A percentile compares a stretch with the other conserved stretches of the same genome.
phyloP scores from a whole-genome alignment of 495 filamentous ascomycete species.

The Penicillium desertorum region DNA sequence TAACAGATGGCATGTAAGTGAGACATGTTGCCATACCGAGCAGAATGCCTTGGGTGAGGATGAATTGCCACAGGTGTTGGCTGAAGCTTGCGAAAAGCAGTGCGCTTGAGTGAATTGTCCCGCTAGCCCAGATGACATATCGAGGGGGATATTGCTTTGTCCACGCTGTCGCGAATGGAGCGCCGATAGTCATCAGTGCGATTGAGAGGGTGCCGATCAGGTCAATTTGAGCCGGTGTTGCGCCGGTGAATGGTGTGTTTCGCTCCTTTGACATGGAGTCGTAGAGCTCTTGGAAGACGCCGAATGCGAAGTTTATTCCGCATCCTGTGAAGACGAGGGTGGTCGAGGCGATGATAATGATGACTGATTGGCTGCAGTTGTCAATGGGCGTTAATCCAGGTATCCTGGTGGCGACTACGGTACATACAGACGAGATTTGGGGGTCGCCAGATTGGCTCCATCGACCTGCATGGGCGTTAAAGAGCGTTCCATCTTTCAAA shows the following conservation, averaged over 20 bases:
- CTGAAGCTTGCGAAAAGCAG: conserved; percentile 39
- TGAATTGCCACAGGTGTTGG: conserved; percentile 41
- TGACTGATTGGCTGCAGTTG: conserved; percentile 17
- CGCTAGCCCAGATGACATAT: conserved; percentile 31
- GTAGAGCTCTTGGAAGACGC: conserved; percentile 49
- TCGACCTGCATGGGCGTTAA: conserved; percentile 17
- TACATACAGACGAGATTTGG: conserved; percentile 16
- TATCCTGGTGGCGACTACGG: not conserved
- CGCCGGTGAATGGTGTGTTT: conserved; percentile 37
- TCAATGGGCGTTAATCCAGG: not conserved
- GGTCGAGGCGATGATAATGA: conserved; percentile 34
- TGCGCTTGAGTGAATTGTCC: conserved; percentile 29
- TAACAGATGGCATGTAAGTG: conserved; percentile 40
- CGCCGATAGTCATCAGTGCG: conserved; percentile 46
- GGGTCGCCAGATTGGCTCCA: not conserved
- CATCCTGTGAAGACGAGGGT: conserved; percentile 41
- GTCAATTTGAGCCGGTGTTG: conserved; percentile 41
- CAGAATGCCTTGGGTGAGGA: conserved; percentile 41
- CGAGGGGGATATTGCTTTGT: conserved; percentile 38
- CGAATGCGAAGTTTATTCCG: conserved; percentile 47
- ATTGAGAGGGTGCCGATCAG: conserved; percentile 46
- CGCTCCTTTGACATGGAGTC: conserved; percentile 35
- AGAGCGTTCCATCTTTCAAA: conserved; percentile 3
- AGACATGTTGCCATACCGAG: conserved; percentile 39
- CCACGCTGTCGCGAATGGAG: conserved; percentile 40